Base-by-base conservation (phyloP, 768 basidiomycete species). In the Sarcodon aspratus region DNA sequence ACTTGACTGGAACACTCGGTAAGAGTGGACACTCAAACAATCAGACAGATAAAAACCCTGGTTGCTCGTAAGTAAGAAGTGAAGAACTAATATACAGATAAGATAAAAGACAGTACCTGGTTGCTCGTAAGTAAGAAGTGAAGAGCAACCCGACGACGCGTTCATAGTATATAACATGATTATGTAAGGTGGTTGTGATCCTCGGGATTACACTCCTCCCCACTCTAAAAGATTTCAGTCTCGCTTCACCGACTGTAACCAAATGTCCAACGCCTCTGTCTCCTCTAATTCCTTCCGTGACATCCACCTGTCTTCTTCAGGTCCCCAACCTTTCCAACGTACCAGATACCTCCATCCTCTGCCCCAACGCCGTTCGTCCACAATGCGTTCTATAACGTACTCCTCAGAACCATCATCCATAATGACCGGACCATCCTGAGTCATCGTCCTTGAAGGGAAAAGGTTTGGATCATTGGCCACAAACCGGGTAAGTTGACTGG, bases 171-270 rank as follows among this genome's bases (percentile, higher is more conserved):
- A n/a, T n/a, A n/a, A n/a, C n/a, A n/a, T 11, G 36, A 37, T 37
- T 37, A 37, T 15, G 15, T 11, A 15, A 11, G 11, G 36, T 37
- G 36, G 15, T n/a, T n/a, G n/a, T n/a, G n/a, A n/a, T n/a, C n/a
- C n/a, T n/a, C n/a, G 17, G 18, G 49, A 5, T 37, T 33, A 9
- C 46, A 12, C 36, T 33, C n/a, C 33, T 32, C 18, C 44, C 15
- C 45, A 17, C 13, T 18, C 18, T 36, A n/a, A 18, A 18, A 38
- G 48, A 43, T 48, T 70, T 73, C 70, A 59, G 11, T 42, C 45
- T 42, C 66, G n/a, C n/a, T n/a, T n/a, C n/a, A n/a, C n/a, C n/a
- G n/a, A n/a, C n/a, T n/a, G n/a, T 15, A 37, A 37, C 36, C 36
- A 50, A 13, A n/a, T 7, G 17, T 50, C 48, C 7, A 50, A 44